Evolutionary conservation across 2,329 filamentous ascomycete genomes (phyloP).

Genomic region (Colletotrichum endophyticum): DNA sequence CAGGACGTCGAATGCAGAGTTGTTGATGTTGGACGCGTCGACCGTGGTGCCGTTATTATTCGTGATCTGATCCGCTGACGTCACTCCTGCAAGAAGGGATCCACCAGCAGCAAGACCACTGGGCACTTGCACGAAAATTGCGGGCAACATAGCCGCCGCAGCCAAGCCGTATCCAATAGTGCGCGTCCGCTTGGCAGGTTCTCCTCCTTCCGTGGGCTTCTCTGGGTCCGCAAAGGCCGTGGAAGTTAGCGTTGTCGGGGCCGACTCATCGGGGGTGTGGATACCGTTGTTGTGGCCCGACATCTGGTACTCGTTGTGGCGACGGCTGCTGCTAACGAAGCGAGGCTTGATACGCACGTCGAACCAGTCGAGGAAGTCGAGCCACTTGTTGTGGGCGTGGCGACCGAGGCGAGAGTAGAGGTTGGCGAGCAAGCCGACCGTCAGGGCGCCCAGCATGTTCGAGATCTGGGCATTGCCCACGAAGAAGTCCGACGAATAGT

Average conservation of each 20-base stretch:
- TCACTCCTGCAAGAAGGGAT: constrained; percentile 62
- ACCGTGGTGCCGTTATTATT: constrained; percentile 40
- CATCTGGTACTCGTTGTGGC: constrained; percentile 22
- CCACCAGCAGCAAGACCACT: constrained; percentile 66
- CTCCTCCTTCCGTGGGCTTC: constrained; percentile 25
- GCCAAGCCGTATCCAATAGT: constrained; percentile 76
- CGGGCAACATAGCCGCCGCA: constrained; percentile 83
- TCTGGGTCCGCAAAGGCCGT: background rate
- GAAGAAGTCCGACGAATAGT: constrained; percentile 72
- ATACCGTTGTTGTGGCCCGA: background rate
- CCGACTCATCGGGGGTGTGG: constrained; percentile 8
- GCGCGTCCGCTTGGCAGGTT: constrained; percentile 29
- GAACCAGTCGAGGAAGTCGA: constrained; percentile 56
- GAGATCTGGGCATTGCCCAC: constrained; percentile 74
- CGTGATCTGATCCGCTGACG: constrained; percentile 60
- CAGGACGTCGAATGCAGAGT: constrained; percentile 57
- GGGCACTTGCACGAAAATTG: constrained; percentile 77
- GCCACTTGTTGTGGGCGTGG: constrained; percentile 58
- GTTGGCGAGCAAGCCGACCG: constrained; percentile 79
- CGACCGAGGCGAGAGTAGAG: constrained; percentile 74
- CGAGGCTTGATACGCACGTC: constrained; percentile 47
- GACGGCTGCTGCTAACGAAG: constrained; percentile 32
- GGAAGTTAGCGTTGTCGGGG: constrained; percentile 8
- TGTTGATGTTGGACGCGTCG: constrained; percentile 34
- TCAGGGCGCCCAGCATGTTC: constrained; percentile 78